Conservation (phyloP, 2,329 filamentous ascomycete species). For the Alternaria sp. region DNA sequence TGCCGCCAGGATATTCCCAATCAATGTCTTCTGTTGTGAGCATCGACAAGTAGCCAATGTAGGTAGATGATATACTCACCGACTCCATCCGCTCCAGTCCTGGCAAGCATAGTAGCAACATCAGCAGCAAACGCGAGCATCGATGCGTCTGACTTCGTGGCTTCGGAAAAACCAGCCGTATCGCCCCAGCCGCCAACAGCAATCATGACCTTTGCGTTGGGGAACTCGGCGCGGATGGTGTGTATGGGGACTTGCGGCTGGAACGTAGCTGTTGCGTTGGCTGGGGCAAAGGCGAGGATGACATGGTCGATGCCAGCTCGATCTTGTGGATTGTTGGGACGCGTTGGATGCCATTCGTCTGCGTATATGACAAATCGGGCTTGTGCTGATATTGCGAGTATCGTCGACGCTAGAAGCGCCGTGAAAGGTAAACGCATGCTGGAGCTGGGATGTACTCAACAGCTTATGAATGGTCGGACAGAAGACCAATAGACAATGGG, state of each 20-base stretch:
- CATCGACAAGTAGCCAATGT: neutral
- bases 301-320: slow-evolving; percentile 47
- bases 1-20: slow-evolving; percentile 70
- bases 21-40: slow-evolving; percentile 61
- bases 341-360: slow-evolving; percentile 44
- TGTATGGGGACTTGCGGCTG: slow-evolving; percentile 62
- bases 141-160: slow-evolving; percentile 59
- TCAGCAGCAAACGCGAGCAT: slow-evolving; percentile 68
- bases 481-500: neutral
- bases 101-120: slow-evolving; percentile 67
- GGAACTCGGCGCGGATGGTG: slow-evolving; percentile 61
- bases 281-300: slow-evolving; percentile 46
- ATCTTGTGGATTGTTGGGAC: slow-evolving; percentile 32
- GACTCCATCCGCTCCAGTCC: slow-evolving; percentile 69
- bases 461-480: neutral
- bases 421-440: slow-evolving; percentile 31
- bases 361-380: slow-evolving; percentile 43
- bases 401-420: slow-evolving; percentile 18
- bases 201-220: slow-evolving; percentile 68
- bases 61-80: slow-evolving; percentile 47
- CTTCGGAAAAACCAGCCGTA: slow-evolving; percentile 66
- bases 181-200: slow-evolving; percentile 81
- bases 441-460: neutral
- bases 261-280: slow-evolving; percentile 54
- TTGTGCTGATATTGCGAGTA: slow-evolving; percentile 20